Base-by-base conservation (phyloP, 257 asterid species). In the Haberlea rhodopensis region DNA sequence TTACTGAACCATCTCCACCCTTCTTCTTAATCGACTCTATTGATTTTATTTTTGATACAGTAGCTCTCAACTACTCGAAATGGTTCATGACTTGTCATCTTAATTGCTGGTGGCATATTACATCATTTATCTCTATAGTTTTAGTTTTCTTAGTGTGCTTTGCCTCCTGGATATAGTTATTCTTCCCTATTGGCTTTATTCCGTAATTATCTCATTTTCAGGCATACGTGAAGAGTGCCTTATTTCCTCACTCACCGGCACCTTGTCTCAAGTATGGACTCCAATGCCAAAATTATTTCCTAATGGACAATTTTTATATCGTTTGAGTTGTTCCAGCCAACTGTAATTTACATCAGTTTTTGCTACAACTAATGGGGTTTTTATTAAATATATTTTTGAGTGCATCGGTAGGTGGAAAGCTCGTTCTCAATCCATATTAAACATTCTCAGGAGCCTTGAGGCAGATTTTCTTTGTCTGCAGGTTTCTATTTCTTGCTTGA, bases 391-490 rank as follows among this genome's bases (percentile, higher is more conserved):
- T 37, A n/a, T 11, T n/a, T 37, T 37, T 46, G 43, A 6, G 27
- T 62, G 63, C 32, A 64, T 51, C 18, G 67, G 26, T 62, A 92
- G 99, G 94, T 92, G 99, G 99, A 92, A 89, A 80, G 90, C 88
- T 60, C 95, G 97, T 18, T 92, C 97, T 15, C 81, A 84, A 74
- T 84, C 94, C 73, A 28, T 81, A 67, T 79, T 87, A 78, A 65
- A 84, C 7, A 79, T 81, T 78, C 91, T 92, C 29, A 82, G 81
- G 83, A 71, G 76, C 73, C 84, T 92, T 2, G 90, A 79, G 65
- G 73, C 95, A 11, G 96, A 89, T 84, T 81, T 91, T 68, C 75
- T 89, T 80, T 92, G 99, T 81, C 76, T 89, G 59, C 99, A 92
- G 97, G 97, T 89, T 20, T 49, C 67, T 43, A 34, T 57, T 52